Conservation (phyloP, 306 rosid species). For the Trifolium subterraneum region DNA sequence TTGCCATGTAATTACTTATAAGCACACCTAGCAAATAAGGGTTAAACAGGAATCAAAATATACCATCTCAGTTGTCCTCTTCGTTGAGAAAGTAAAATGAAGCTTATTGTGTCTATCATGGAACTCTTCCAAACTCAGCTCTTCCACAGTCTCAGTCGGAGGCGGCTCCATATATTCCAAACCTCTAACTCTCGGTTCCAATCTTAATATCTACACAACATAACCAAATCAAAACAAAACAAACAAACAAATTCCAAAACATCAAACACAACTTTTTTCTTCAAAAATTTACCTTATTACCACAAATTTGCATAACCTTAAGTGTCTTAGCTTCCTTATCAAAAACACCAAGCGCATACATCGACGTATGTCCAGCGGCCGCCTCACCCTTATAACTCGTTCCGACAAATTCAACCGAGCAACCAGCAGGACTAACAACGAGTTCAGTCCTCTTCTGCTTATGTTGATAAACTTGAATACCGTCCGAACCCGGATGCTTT, state of each 20-base stretch:
- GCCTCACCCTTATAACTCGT: constrained; percentile 78
- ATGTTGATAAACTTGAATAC: constrained; percentile 56
- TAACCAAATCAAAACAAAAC: constrained; percentile 14
- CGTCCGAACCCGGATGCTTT: constrained; percentile 27
- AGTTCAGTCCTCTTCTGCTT: constrained; percentile 63
- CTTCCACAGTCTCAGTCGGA: constrained; percentile 28
- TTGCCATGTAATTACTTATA: neutral
- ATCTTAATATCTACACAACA: constrained; percentile 71
- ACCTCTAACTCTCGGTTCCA: constrained; percentile 78
- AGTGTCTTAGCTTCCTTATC: constrained; percentile 70
- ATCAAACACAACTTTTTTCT: neutral
- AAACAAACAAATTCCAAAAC: neutral
- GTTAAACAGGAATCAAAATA: constrained; percentile 2
- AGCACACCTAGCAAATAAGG: constrained; percentile 17
- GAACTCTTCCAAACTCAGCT: constrained; percentile 48
- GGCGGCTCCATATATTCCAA: constrained; percentile 47
- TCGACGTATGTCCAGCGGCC: constrained; percentile 48
- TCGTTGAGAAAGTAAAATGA: constrained; percentile 62
- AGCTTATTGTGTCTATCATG: constrained; percentile 41
- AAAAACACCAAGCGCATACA: constrained; percentile 75
- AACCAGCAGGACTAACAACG: constrained; percentile 66
- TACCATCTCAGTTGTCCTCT: constrained; percentile 60
- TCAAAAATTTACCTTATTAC: constrained; percentile 60
- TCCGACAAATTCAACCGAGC: constrained; percentile 81
- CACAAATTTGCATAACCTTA: constrained; percentile 69